These are phyloP conservation scores for Pisolithus thermaeus DNA, from an alignment of 1,284 basidiomycete genomes.

Conservation along the genomic window DNA sequence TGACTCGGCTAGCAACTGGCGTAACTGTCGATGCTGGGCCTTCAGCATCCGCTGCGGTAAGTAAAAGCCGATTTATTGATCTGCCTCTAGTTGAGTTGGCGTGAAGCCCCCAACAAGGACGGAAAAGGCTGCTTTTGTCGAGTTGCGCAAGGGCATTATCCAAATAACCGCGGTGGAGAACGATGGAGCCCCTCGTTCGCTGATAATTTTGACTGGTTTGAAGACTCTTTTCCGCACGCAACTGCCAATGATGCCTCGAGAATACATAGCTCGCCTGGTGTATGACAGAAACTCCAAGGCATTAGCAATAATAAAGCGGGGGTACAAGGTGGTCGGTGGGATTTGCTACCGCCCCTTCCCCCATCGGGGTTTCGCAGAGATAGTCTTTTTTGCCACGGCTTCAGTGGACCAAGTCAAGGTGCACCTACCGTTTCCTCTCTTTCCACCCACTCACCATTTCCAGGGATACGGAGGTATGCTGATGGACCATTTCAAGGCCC, in stretches of 20 bases:
- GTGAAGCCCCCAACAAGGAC: slow-evolving; percentile 46
- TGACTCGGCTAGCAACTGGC: slow-evolving; percentile 71
- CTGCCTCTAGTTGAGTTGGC: neutral
- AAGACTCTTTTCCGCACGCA: slow-evolving; percentile 98
- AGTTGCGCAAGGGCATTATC: slow-evolving; percentile 83
- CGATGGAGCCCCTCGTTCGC: slow-evolving; percentile 68
- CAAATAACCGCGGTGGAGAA: slow-evolving; percentile 84
- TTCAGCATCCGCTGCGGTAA: slow-evolving; percentile 43
- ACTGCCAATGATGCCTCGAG: slow-evolving; percentile 97
- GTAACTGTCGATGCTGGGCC: slow-evolving; percentile 68
- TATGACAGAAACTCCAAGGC: slow-evolving; percentile 90
- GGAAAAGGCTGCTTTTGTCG: slow-evolving; percentile 78
- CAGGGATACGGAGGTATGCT: slow-evolving; percentile 97
- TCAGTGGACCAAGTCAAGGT: slow-evolving; percentile 98
- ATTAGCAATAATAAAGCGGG: slow-evolving; percentile 93
- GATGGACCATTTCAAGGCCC: slow-evolving; percentile 98
- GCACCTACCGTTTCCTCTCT: slow-evolving; percentile 3
- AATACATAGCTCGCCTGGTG: slow-evolving; percentile 96
- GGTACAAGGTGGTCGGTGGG: slow-evolving; percentile 94
- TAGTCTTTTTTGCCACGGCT: slow-evolving; percentile 98
- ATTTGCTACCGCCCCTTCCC: slow-evolving; percentile 98
- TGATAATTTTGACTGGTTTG: slow-evolving; percentile 87
- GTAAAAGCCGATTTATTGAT: slow-evolving; percentile 15
- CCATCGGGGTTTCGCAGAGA: slow-evolving; percentile 93
- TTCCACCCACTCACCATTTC: slow-evolving; percentile 6